Conservation (phyloP, 2,329 filamentous ascomycete species). For the Trichoderma semiorbis region DNA sequence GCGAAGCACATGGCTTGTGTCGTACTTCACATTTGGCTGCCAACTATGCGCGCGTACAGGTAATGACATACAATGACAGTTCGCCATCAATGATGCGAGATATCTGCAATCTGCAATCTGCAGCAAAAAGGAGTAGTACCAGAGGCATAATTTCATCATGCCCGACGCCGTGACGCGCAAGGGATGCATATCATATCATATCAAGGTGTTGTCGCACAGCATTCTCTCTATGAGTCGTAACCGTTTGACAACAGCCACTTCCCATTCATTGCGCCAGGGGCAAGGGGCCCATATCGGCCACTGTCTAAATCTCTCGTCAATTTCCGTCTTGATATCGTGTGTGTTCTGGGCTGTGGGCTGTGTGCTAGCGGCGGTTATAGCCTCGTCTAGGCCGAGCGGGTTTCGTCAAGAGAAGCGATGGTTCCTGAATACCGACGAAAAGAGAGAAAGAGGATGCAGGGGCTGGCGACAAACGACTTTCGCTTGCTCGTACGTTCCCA, state of each 20-base stretch:
- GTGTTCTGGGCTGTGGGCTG: not conserved
- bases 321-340: not conserved
- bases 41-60: not conserved
- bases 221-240: not conserved
- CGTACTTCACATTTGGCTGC: not conserved
- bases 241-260: not conserved
- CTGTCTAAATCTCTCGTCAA: not conserved
- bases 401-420: not conserved
- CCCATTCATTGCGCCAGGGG: not conserved
- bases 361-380: conserved; percentile 9
- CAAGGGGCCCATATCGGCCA: not conserved
- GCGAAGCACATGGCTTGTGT: not conserved
- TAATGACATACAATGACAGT: not conserved
- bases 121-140: not conserved
- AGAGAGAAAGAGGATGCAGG: not conserved
- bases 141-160: not conserved
- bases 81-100: not conserved
- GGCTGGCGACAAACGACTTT: not conserved
- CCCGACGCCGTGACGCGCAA: not conserved
- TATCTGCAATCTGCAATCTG: not conserved
- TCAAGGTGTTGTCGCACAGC: not conserved
- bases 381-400: not conserved
- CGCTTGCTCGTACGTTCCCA: not conserved
- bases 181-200: not conserved
- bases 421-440: not conserved